A percentile compares a stretch with the other conserved stretches of the same genome.
These are phyloP conservation scores for Cryphonectria carpinicola DNA, from an alignment of 2,329 filamentous ascomycete species.

Conservation along the genomic window DNA sequence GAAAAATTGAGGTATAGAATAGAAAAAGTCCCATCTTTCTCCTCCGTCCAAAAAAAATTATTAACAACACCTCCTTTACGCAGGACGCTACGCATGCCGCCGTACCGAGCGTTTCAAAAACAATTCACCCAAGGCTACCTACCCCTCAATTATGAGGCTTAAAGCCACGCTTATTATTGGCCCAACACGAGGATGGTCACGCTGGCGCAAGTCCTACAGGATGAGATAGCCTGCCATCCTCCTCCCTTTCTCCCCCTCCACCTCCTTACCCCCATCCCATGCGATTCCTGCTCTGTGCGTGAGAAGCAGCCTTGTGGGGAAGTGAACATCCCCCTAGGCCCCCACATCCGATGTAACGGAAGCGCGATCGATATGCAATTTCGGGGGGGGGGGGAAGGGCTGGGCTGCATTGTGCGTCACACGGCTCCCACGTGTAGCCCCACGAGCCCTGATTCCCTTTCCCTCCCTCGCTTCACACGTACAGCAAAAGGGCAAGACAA, in stretches of 20 bases:
- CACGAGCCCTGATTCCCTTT: neutral
- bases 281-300: neutral
- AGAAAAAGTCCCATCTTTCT: too few species aligned
- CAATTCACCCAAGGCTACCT: neutral
- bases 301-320: conserved; percentile 6
- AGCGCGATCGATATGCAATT: neutral
- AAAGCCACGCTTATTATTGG: neutral
- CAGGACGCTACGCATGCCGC: neutral
- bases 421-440: neutral
- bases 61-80: neutral
- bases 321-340: neutral
- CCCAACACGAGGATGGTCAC: neutral
- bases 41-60: neutral
- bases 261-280: neutral
- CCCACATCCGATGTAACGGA: neutral
- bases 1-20: too few species aligned
- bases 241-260: neutral
- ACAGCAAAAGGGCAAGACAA: neutral
- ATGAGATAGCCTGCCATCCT: neutral
- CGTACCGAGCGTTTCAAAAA: neutral
- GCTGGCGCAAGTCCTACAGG: neutral
- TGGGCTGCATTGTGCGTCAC: neutral
- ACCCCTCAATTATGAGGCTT: neutral
- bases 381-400: too few species aligned
- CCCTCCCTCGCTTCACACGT: neutral